Conservation (phyloP, 1,139 yeast genomes). For the Barnettozyma hawaiiensis region DNA sequence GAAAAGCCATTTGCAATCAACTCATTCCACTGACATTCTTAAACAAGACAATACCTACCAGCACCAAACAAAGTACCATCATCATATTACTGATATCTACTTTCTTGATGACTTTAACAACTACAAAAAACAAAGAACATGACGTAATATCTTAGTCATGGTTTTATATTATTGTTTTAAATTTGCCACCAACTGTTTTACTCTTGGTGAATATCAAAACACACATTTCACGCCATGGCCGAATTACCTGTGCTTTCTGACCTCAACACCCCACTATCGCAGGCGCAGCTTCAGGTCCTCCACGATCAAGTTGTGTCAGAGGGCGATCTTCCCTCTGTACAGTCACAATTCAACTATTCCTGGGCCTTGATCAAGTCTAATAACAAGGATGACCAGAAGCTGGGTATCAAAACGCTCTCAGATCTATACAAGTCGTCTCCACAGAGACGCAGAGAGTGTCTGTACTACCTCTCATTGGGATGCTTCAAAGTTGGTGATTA, state of each 20-base stretch:
- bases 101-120: too few relatives aligned
- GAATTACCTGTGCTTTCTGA: slow-evolving; percentile 22
- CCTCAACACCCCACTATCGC: slow-evolving; percentile 53
- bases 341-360: slow-evolving; percentile 86
- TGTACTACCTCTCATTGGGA: slow-evolving; percentile 84
- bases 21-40: too few relatives aligned
- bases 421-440: slow-evolving; percentile 75
- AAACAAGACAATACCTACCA: too few relatives aligned
- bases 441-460: slow-evolving; percentile 78
- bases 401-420: slow-evolving; percentile 74
- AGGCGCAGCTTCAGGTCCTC: slow-evolving; percentile 69
- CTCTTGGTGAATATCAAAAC: background rate
- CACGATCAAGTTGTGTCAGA: slow-evolving; percentile 77
- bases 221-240: background rate
- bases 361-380: slow-evolving; percentile 88
- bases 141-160: too few relatives aligned
- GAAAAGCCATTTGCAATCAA: too few relatives aligned
- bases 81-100: too few relatives aligned
- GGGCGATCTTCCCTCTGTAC: slow-evolving; percentile 72
- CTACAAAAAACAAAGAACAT: too few relatives aligned
- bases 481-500: slow-evolving; percentile 86
- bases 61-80: too few relatives aligned
- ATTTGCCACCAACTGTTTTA: background rate
- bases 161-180: too few relatives aligned
- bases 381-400: slow-evolving; percentile 55